Evolutionary conservation across 768 basidiomycete species (phyloP), one percentile per base, ranked within the genome.

Genomic region (Collybiopsis luxurians): DNA sequence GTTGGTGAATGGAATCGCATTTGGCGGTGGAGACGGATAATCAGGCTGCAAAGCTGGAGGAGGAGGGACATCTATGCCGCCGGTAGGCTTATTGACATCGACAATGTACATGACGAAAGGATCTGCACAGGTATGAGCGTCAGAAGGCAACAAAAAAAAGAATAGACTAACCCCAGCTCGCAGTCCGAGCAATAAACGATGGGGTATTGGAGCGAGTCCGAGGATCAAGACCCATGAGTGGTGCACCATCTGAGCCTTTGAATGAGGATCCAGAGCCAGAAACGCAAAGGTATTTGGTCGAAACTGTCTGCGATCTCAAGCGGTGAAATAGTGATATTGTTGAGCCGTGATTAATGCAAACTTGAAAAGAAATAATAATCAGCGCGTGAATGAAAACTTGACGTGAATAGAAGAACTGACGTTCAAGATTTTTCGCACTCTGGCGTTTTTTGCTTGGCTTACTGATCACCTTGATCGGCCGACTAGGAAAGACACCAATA

Each of bases 101-200:
- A 97, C 95, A 60, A 97, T 94, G 76, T 97, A 98, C 82, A 98
- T 92, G 65, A 98, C 86, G 73, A 97, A 98, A 0, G 94, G 89
- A 73, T 95, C 90, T 90, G 62, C 0, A 40, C 24, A 46, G 40
- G 43, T 21, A 39, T 24, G 53, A 52, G 43, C 9, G 53, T 55
- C 36, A 56, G 30, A 39, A 30, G 40, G 43, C 53, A 39, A 31
- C 56, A 56, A 63, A 66, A 47, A 66, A 59, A 58, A 27, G 53
- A 47, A 60, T 51, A 65, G 49, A 58, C 42, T 40, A 68, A 90
- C 88, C 91, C 93, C 93, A 95, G 64, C 89, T 88, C 34, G 90
- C 88, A 17, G 93, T 95, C 55, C 90, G 83, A 24, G 93, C 90
- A 65, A 93, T 91, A 70, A 95, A 94, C 26, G 89, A 95, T 46